Conservation (phyloP, 768 basidiomycete species). For the Hypsizygus marmoreus region DNA sequence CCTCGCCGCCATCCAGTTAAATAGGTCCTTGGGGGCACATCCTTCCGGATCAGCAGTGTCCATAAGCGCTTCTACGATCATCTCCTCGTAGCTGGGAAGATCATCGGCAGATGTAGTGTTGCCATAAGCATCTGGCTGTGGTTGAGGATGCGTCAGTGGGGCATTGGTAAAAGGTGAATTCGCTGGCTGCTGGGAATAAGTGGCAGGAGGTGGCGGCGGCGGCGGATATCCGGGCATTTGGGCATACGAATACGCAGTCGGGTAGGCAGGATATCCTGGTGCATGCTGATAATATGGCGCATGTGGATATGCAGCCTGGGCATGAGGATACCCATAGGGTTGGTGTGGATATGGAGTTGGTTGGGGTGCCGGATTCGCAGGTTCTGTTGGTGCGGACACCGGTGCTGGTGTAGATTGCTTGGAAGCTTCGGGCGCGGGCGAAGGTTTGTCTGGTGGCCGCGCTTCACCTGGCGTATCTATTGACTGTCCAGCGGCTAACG, state of each 20-base stretch:
- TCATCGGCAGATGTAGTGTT: constrained; percentile 41
- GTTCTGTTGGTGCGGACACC: constrained; percentile 20
- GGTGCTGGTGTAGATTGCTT: no score
- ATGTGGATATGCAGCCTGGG: constrained; percentile 63
- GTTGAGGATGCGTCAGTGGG: constrained; percentile 28
- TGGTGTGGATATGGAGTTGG: constrained; percentile 50
- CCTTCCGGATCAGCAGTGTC: constrained; percentile 74
- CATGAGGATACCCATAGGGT: constrained; percentile 52
- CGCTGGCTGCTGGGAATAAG: constrained; percentile 37
- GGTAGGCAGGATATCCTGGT: constrained; percentile 46
- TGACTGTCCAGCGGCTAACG: constrained; percentile 16
- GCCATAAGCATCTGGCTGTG: constrained; percentile 23
- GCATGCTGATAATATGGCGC: constrained; percentile 63
- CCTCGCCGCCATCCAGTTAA: constrained; percentile 78
- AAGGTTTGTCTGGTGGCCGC: constrained; percentile 27
- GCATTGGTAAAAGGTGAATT: constrained; percentile 35
- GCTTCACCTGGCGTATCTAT: constrained; percentile 20
- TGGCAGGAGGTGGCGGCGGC: constrained; percentile 44
- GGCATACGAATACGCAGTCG: constrained; percentile 14
- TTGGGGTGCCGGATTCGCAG: constrained; percentile 14
- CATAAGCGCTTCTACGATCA: constrained; percentile 81
- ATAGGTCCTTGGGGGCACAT: constrained; percentile 79
- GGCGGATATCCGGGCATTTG: constrained; percentile 25
- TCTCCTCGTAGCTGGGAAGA: constrained; percentile 87
- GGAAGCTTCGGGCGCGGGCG: constrained; percentile 23